Base-by-base conservation (phyloP, 2,329 filamentous ascomycete genomes). In the Podosphaera xanthii region DNA sequence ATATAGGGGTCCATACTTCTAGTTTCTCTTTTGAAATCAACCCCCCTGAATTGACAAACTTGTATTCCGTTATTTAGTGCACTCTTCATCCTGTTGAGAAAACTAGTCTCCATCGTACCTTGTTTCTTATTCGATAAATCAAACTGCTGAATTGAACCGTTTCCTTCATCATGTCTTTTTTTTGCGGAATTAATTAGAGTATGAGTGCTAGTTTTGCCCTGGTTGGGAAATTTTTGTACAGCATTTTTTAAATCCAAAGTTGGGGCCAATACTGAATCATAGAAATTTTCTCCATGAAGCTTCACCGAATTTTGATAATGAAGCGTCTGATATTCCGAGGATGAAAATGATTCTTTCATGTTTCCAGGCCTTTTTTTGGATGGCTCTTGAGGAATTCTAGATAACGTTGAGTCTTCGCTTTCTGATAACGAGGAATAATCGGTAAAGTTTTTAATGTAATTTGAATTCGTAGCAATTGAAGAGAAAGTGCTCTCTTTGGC, bases 331-430 rank as follows among this genome's bases (percentile, higher is more conserved):
- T 3, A 6, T 8, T 49, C 54, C 42, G 59, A 33, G 49, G 58
- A 40, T 12, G 7, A 8, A 9, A 58, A 33, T 1, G 31, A 36
- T 38, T 56, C 61, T 57, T 60, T 63, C 1, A 58, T 50, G 8
- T 60, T 48, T 10, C 40, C 53, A 5, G 61, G 61, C 42, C 42
- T 62, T 58, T 64, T 60, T 54, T 64, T 66, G 2, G 64, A 65
- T 14, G 64, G 66, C 57, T 59, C 63, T 3, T 63, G 63, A 10
- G 65, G 64, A 8, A 65, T 64, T 9, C 60, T 33, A 56, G 65
- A 64, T 9, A 6, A 12, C n/a, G n/a, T 12, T 8, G 10, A 44
- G 3, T 7, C n/a, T 44, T 14, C 40, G n/a, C 5, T 44, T 44
- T 44, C 40, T 44, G 40, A 44, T 44, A 44, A 3, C 40, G 40